phyloP scores from a whole-genome alignment of 1,139 yeast genomes.

The Hyphopichia pseudoburtonii region DNA sequence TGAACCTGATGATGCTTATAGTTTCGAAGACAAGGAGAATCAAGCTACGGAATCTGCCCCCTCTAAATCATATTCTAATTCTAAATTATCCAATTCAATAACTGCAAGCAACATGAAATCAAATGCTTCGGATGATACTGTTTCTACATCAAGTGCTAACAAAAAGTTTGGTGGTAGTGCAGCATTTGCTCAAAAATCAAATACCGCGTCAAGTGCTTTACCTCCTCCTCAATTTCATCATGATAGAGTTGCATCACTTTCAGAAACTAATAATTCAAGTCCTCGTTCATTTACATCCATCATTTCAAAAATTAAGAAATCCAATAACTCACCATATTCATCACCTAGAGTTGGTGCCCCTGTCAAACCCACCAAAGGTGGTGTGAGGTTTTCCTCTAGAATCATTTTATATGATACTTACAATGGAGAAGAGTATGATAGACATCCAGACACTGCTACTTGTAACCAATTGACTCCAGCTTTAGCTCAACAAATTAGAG shows the following conservation, averaged over 20 bases:
- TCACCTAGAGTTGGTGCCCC: constrained; percentile 6
- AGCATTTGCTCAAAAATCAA: not conserved
- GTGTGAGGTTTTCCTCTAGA: constrained; percentile 79
- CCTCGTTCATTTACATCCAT: constrained; percentile 35
- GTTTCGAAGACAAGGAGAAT: constrained; percentile 7
- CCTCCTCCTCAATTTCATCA: constrained; percentile 17
- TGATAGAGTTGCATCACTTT: constrained; percentile 26
- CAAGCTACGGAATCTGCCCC: not conserved
- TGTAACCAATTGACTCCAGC: constrained; percentile 90
- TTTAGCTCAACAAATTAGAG: constrained; percentile 83
- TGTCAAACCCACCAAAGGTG: constrained; percentile 10
- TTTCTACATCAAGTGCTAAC: constrained; percentile 2
- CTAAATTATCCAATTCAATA: constrained; percentile 1
- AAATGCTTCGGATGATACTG: constrained; percentile 8
- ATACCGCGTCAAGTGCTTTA: constrained; percentile 1
- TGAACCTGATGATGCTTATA: constrained; percentile 10
- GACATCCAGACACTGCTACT: constrained; percentile 91
- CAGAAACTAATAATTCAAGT: constrained; percentile 24
- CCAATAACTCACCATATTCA: constrained; percentile 13
- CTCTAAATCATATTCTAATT: not conserved
- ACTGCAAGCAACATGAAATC: constrained; percentile 1
- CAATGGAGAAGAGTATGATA: constrained; percentile 81
- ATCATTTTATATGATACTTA: constrained; percentile 87
- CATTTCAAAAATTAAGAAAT: constrained; percentile 26
- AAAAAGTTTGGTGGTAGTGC: not conserved